Base-by-base conservation (phyloP, 2,329 filamentous ascomycete species). In the Endocalyx cinctus region DNA sequence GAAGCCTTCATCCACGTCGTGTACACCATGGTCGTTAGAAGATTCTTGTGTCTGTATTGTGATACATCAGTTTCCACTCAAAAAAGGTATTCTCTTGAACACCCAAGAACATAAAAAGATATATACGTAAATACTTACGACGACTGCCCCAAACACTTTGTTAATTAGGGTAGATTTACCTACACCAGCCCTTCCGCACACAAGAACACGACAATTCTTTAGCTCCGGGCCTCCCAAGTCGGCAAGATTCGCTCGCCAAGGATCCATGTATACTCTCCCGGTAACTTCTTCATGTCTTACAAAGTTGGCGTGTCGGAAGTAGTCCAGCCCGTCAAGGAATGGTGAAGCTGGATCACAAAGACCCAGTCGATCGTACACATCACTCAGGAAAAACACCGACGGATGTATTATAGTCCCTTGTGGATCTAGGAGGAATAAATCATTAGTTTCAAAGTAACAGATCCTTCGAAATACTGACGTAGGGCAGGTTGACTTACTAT, bases 91-190 rank as follows among this genome's bases (percentile, higher is more conserved):
- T n/a, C n/a, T n/a, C n/a, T n/a, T n/a, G n/a, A n/a, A n/a, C n/a
- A n/a, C n/a, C n/a, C n/a, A n/a, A n/a, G n/a, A n/a, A n/a, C n/a
- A n/a, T 18, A 28, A 11, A 14, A 18, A 6, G 5, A 18, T 6
- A n/a, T 31, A 19, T 7, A 18, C 10, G 25, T 19, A 26, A 29
- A 31, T 29, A 42, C 42, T 39, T 22, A 45, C 42, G 29, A 50
- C 41, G 5, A 40, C 17, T 3, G 51, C 30, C 5, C 50, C 50
- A 27, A 54, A 54, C 3, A 54, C 45, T 13, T 43, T 45, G 20
- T 54, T 54, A 4, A 54, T 45, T 10, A 54, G 36, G 0, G 50
- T 52, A 3, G 48, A 52, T 28, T 54, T 54, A 4, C 51, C 48
- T 8, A 52, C 51, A 1, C 50, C 46, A 10, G 51, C 48, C 17